Conservation (phyloP, 257 asterid genomes). For the Solanum sejunctum region DNA sequence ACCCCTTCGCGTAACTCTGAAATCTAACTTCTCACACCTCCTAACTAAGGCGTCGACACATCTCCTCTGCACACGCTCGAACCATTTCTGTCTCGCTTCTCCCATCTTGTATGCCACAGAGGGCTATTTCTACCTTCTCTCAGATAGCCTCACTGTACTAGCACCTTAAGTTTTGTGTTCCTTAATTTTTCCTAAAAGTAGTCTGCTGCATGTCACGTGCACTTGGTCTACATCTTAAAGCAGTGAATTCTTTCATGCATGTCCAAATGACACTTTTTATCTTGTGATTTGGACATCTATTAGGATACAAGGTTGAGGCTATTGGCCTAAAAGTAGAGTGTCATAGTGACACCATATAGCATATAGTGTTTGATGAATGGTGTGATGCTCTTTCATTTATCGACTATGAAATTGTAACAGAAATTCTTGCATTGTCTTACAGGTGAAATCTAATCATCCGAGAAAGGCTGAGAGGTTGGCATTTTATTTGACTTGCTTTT, state of each 20-base stretch:
- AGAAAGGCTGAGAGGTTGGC: conserved; percentile 29
- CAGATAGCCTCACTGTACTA: not conserved
- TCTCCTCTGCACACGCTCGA: too few species aligned
- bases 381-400: not conserved
- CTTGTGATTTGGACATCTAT: not conserved
- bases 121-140: too few species aligned
- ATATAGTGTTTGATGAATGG: not conserved
- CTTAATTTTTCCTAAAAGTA: not conserved
- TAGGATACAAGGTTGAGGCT: not conserved
- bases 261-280: not conserved
- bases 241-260: not conserved
- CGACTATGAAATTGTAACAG: not conserved
- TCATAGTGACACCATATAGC: not conserved
- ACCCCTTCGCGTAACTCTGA: too few species aligned
- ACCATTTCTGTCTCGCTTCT: too few species aligned
- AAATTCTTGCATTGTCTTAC: conserved; percentile 13
- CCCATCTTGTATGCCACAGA: too few species aligned
- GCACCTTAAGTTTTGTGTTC: not conserved
- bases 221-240: not conserved
- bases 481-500: not conserved
- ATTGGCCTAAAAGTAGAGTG: not conserved
- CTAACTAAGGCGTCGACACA: too few species aligned
- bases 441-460: conserved; percentile 30
- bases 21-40: too few species aligned
- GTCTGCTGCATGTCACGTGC: not conserved